A percentile compares a stretch with the other conserved stretches of the same genome.
These are phyloP conservation scores for Ettlia oleoabundans DNA, from an alignment of 139 green algal species.

Conservation along the genomic window DNA sequence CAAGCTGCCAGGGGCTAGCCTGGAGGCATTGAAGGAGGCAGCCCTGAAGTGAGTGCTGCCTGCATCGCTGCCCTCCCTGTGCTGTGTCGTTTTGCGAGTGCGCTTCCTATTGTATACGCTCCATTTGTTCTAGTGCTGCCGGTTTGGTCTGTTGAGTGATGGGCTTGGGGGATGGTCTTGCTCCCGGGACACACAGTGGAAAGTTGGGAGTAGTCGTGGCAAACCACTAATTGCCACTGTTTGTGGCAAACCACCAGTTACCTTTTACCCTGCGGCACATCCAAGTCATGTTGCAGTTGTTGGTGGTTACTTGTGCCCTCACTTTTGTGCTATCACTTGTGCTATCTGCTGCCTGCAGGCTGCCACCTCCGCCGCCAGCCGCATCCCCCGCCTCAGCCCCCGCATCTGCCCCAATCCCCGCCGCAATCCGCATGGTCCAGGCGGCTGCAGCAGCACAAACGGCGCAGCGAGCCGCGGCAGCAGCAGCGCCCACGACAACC, in stretches of 20 bases:
- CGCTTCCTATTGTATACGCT: no score
- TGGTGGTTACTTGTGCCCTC: background rate
- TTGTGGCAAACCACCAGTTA: no score
- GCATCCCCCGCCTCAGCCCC: background rate
- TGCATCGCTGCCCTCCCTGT: background rate
- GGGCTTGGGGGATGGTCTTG: no score
- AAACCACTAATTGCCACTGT: no score
- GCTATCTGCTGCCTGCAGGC: background rate
- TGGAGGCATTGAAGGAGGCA: slow-evolving; percentile 40
- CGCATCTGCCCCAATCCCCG: background rate
- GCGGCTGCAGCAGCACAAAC: background rate
- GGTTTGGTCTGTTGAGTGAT: no score
- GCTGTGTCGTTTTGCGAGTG: background rate
- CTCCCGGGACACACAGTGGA: no score
- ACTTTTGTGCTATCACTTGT: background rate
- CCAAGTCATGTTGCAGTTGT: background rate
- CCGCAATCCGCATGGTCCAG: background rate
- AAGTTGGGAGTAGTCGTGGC: no score
- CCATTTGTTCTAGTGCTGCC: background rate
- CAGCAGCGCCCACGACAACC: no score
- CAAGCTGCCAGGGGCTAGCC: slow-evolving; percentile 27
- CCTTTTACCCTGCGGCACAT: no score
- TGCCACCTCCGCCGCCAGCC: background rate
- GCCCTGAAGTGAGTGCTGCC: slow-evolving; percentile 3
- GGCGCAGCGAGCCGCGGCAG: slow-evolving; percentile 13